A percentile compares a stretch with the other conserved stretches of the same genome.
Conservation (phyloP, 345 rosid genomes). For the Streptanthus diversifolius region DNA sequence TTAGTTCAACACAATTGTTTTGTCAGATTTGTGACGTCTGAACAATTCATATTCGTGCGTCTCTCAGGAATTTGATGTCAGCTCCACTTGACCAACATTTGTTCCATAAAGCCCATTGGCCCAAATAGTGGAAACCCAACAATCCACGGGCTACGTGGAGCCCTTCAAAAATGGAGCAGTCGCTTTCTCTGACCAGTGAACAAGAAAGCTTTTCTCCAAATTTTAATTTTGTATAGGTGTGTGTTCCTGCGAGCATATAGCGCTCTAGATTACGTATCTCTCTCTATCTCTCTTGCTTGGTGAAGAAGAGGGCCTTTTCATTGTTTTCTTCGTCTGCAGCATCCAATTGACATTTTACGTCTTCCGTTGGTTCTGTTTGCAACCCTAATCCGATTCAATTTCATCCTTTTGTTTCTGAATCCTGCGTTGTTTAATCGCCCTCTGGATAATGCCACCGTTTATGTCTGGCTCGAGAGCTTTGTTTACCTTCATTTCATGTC, state of each 20-base stretch:
- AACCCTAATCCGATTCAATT: slow-evolving; percentile 1
- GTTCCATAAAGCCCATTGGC: slow-evolving; percentile 5
- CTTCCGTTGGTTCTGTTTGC: neutral
- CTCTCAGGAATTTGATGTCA: no score
- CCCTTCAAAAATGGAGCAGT: neutral
- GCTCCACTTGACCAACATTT: neutral
- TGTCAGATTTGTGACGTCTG: neutral
- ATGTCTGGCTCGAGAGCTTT: slow-evolving; percentile 46
- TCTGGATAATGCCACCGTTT: slow-evolving; percentile 58
- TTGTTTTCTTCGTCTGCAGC: neutral
- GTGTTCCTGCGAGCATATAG: slow-evolving; percentile 20
- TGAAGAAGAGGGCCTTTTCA: slow-evolving; percentile 16
- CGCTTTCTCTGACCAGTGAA: slow-evolving; percentile 6
- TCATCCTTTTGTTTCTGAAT: neutral
- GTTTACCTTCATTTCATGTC: slow-evolving; percentile 38
- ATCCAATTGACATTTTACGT: neutral
- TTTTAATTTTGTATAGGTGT: neutral
- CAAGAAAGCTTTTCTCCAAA: neutral
- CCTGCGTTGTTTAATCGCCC: slow-evolving; percentile 4
- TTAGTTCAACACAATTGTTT: neutral
- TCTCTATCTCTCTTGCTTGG: slow-evolving; percentile 8
- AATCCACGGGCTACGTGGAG: neutral
- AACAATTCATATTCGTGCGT: neutral
- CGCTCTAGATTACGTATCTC: slow-evolving; percentile 20
- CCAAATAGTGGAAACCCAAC: neutral